Percentiles rank a stretch among this genome's conserved stretches.
Evolutionary conservation across 768 basidiomycete species (phyloP).

Genomic region (Tulasnella sp.): DNA sequence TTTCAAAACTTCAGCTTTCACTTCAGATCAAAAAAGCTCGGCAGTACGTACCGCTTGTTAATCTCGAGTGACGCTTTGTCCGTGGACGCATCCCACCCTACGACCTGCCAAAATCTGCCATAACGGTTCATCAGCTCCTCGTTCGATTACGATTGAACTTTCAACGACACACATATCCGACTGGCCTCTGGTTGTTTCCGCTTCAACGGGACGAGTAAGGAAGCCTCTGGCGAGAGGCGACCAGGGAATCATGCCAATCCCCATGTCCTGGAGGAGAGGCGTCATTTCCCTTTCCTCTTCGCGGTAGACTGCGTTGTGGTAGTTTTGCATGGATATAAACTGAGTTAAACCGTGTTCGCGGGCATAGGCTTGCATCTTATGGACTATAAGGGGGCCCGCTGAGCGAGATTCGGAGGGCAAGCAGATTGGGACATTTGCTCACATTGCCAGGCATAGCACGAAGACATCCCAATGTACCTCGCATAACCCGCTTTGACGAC

Average conservation of each 20-base stretch:
- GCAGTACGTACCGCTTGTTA: neutral
- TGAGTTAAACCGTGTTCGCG: conserved; percentile 20
- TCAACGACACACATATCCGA: neutral
- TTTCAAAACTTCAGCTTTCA: neutral
- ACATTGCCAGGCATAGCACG: conserved; percentile 25
- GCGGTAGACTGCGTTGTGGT: conserved; percentile 31
- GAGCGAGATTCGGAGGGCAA: neutral
- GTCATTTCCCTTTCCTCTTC: conserved; percentile 32
- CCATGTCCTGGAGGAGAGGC: conserved; percentile 28
- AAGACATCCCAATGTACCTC: conserved; percentile 19
- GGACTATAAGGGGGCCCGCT: neutral
- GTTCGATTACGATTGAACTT: neutral
- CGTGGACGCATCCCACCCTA: neutral
- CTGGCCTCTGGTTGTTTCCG: neutral
- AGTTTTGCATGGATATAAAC: conserved; percentile 32
- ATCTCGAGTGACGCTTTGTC: neutral
- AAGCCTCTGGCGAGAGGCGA: conserved; percentile 34
- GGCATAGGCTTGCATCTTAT: conserved; percentile 24
- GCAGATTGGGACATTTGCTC: neutral
- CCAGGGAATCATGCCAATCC: conserved; percentile 37
- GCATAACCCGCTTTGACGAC: conserved; percentile 25
- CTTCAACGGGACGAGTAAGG: conserved; percentile 32
- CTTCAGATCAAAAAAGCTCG: neutral
- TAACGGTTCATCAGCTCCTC: neutral
- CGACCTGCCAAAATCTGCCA: neutral